A percentile compares a stretch with the other conserved stretches of the same genome.
phyloP scores from a whole-genome alignment of 495 filamentous ascomycete species.

The Haplographium delicatum region DNA sequence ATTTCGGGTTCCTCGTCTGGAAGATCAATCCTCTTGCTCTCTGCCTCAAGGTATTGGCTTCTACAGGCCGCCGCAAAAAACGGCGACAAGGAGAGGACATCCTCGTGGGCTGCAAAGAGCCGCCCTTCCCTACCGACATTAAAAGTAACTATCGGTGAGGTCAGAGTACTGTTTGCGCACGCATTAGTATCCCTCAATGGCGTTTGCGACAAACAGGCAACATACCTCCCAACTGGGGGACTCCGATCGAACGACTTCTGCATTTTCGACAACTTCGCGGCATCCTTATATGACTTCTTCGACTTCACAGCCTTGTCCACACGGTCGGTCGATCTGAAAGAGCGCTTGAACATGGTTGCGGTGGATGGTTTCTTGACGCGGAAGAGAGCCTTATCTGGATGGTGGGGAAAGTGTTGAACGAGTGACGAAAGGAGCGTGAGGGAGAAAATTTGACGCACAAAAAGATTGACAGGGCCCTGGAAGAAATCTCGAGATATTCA shows the following conservation, averaged over 20 bases:
- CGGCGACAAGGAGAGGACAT: conserved; percentile 70
- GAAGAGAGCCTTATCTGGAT: conserved; percentile 9
- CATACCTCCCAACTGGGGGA: conserved; percentile 21
- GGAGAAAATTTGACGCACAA: conserved; percentile 27
- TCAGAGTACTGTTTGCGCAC: conserved; percentile 42
- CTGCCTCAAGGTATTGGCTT: conserved; percentile 56
- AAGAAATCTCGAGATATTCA: conserved; percentile 28
- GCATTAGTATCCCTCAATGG: not conserved
- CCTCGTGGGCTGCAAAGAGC: conserved; percentile 87
- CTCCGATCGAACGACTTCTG: conserved; percentile 35
- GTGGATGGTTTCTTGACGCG: conserved; percentile 18
- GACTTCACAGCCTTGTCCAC: conserved; percentile 60
- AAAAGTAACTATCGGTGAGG: conserved; percentile 73
- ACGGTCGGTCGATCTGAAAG: conserved; percentile 58
- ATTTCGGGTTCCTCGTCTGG: conserved; percentile 84
- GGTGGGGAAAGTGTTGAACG: conserved; percentile 22
- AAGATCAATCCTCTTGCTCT: conserved; percentile 67
- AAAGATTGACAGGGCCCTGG: conserved; percentile 30
- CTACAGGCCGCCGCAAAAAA: conserved; percentile 64
- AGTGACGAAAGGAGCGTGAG: conserved; percentile 27
- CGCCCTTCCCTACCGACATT: conserved; percentile 70
- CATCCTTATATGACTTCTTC: conserved; percentile 60
- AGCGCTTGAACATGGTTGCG: conserved; percentile 63
- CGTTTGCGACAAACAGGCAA: conserved; percentile 16
- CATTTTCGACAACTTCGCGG: conserved; percentile 56